A percentile compares a stretch with the other conserved stretches of the same genome.
These are phyloP conservation scores for Russula olivacea DNA, from an alignment of 768 basidiomycete genomes.

Conservation along the genomic window DNA sequence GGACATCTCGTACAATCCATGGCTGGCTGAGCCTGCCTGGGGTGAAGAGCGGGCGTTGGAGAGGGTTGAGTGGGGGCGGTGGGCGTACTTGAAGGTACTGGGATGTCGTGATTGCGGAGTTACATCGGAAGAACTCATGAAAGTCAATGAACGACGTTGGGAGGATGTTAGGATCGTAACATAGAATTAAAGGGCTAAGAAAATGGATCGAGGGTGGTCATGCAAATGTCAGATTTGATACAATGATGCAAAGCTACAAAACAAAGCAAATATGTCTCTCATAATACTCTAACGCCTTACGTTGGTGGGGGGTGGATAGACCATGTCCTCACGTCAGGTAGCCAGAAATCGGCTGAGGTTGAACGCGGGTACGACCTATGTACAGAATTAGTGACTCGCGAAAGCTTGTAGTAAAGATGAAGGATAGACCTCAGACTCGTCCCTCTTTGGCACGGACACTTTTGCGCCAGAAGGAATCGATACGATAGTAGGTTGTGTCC, in stretches of 20 bases:
- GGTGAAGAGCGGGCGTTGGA: slow-evolving; percentile 39
- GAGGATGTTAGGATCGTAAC: slow-evolving; percentile 51
- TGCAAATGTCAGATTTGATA: slow-evolving; percentile 11
- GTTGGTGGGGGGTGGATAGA: background rate
- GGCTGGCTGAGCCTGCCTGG: slow-evolving; percentile 33
- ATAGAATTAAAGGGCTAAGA: slow-evolving; percentile 21
- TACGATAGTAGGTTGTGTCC: background rate
- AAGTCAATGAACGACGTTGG: slow-evolving; percentile 59
- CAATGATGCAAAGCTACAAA: slow-evolving; percentile 19
- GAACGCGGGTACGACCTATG: slow-evolving; percentile 14
- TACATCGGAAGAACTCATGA: slow-evolving; percentile 37
- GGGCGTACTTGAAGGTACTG: slow-evolving; percentile 47
- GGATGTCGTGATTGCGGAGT: slow-evolving; percentile 52
- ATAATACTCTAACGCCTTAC: slow-evolving; percentile 5
- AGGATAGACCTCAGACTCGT: slow-evolving; percentile 16
- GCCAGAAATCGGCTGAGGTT: slow-evolving; percentile 17
- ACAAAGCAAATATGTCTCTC: slow-evolving; percentile 9
- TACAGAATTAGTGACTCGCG: background rate
- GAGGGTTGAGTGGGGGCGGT: slow-evolving; percentile 53
- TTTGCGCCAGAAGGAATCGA: slow-evolving; percentile 7
- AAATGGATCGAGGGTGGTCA: background rate
- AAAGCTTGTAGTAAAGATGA: background rate
- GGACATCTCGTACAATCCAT: slow-evolving; percentile 63
- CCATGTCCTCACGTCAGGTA: slow-evolving; percentile 3
- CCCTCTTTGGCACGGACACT: slow-evolving; percentile 3